These are phyloP conservation scores for Penicillium ochrochloron DNA, from an alignment of 495 filamentous ascomycete species.

Conservation along the genomic window DNA sequence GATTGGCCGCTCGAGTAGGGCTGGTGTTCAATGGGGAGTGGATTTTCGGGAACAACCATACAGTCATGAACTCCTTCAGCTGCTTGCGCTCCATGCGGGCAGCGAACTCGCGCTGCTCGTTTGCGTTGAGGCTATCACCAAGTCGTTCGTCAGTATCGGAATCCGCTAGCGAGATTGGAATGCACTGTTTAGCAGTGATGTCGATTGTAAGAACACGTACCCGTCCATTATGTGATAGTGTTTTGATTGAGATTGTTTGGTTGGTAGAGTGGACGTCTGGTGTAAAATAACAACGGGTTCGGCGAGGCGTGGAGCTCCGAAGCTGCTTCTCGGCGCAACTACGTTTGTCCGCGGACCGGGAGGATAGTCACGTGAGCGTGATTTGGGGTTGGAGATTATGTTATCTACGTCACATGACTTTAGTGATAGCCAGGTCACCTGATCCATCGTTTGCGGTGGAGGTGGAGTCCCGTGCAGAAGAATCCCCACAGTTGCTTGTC, in stretches of 20 bases:
- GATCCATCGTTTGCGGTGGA: conserved; percentile 1
- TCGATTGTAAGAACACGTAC: conserved; percentile 32
- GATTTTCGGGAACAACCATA: conserved; percentile 47
- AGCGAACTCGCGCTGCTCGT: conserved; percentile 91
- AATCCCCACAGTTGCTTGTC: not conserved
- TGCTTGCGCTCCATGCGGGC: conserved; percentile 93
- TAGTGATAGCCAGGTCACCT: not conserved
- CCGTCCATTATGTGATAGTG: conserved; percentile 48
- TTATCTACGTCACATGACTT: conserved; percentile 11
- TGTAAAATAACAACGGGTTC: conserved; percentile 10
- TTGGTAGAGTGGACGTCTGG: conserved; percentile 13
- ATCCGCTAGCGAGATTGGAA: not conserved
- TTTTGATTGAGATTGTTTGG: conserved; percentile 12
- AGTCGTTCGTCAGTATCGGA: not conserved
- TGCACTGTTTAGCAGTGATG: not conserved
- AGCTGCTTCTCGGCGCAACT: conserved; percentile 40
- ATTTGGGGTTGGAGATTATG: conserved; percentile 17
- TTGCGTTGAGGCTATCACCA: conserved; percentile 64
- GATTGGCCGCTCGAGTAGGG: not conserved
- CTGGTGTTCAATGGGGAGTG: not conserved
- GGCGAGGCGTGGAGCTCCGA: conserved; percentile 37
- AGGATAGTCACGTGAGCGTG: conserved; percentile 23
- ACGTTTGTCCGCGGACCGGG: conserved; percentile 30
- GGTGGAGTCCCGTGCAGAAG: not conserved
- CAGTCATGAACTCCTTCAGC: conserved; percentile 97